These are phyloP conservation scores for Noccaea caerulescens DNA, from an alignment of 345 rosid species.

Conservation along the genomic window DNA sequence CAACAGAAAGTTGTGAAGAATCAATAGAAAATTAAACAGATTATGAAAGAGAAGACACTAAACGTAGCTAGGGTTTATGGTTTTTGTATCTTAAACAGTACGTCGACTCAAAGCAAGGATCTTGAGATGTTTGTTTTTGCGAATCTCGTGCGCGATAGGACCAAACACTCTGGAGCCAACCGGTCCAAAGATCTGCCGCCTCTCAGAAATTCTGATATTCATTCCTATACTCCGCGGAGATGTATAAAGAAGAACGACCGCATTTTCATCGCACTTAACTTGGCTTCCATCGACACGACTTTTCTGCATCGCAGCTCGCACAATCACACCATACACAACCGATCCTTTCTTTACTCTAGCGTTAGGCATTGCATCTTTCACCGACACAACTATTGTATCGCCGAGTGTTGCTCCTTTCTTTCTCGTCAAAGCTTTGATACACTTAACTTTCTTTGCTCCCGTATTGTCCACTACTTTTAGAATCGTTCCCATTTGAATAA, in stretches of 20 bases:
- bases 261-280: slow-evolving; percentile 89
- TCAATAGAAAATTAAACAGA: no score
- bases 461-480: slow-evolving; percentile 91
- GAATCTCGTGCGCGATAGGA: slow-evolving; percentile 89
- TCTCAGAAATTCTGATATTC: slow-evolving; percentile 43
- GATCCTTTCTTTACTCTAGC: slow-evolving; percentile 96
- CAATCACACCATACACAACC: slow-evolving; percentile 78
- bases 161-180: slow-evolving; percentile 83
- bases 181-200: slow-evolving; percentile 53
- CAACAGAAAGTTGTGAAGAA: no score
- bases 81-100: slow-evolving; percentile 49
- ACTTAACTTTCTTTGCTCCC: slow-evolving; percentile 86
- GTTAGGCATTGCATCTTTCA: slow-evolving; percentile 88
- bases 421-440: slow-evolving; percentile 77
- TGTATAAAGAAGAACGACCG: slow-evolving; percentile 71
- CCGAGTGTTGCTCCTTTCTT: slow-evolving; percentile 86
- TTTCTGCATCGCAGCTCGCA: slow-evolving; percentile 84
- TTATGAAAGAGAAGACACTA: no score
- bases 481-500: slow-evolving; percentile 88
- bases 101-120: slow-evolving; percentile 82
- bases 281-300: slow-evolving; percentile 91
- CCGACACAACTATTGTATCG: slow-evolving; percentile 81
- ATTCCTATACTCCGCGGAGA: slow-evolving; percentile 4
- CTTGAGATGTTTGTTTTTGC: slow-evolving; percentile 83
- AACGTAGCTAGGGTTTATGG: not conserved